Evolutionary conservation across 2,329 filamentous ascomycete species (phyloP), one percentile per base, ranked within the genome.

Genomic region (Penicillium glabrum): DNA sequence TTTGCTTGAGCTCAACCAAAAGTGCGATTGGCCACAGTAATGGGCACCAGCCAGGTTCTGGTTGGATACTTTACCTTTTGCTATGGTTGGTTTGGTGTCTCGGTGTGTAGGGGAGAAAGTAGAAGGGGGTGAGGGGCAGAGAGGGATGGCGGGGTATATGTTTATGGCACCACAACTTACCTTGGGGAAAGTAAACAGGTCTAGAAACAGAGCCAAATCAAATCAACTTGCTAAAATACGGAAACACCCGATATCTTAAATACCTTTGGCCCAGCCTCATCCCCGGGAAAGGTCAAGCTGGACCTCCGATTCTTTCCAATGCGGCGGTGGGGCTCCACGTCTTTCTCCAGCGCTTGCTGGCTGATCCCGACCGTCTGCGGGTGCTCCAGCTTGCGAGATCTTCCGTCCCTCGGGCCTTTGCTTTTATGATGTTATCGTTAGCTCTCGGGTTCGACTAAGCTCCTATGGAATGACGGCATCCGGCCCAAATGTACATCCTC

Each of bases 301-400:
- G 57, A 53, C 54, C 69, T 72, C 72, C 72, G 72, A 72, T 67
- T 72, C 69, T 74, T 73, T 71, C 71, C 69, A 72, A 72, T 54
- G 61, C 53, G 57, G 66, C 63, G 66, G 72, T 75, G 72, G 72
- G 72, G 71, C 72, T 65, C 48, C 48, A 60, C 57, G 51, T 57
- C 58, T 54, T 67, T 62, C 64, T 59, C 63, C 61, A 61, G 57
- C 59, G 61, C 63, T 65, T 61, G 63, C 66, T 69, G 68, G 66
- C 54, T 65, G 66, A 67, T 66, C 67, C 50, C 63, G 61, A 66
- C 63, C 67, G 58, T 62, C 61, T 65, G 60, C 61, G 57, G 62
- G 54, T 52, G 54, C 54, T 46, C 54, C 61, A 51, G 57, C 56
- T 64, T 70, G 69, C 72, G 72, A 75, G 67, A 73, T 75, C 72